Conservation (phyloP, 2,329 filamentous ascomycete genomes). For the Trichoderma gracile region DNA sequence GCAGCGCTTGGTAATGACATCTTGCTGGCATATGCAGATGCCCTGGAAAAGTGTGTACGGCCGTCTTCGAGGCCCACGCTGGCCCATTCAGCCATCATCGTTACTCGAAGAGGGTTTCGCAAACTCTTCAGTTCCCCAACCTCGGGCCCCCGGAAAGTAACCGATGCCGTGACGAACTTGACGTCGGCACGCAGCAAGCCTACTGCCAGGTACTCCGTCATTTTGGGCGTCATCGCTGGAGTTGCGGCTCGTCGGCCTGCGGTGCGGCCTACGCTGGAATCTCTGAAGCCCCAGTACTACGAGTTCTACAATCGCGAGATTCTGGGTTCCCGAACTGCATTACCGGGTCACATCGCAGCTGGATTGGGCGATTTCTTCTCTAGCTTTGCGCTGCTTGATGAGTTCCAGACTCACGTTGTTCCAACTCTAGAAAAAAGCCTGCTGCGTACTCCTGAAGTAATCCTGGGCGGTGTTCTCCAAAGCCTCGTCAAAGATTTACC, state of each 20-base stretch:
- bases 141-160: constrained; percentile 60
- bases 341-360: constrained; percentile 71
- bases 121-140: constrained; percentile 64
- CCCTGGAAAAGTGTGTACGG: constrained; percentile 75
- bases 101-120: constrained; percentile 78
- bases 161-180: constrained; percentile 64
- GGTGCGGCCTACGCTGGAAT: constrained; percentile 62
- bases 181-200: constrained; percentile 66
- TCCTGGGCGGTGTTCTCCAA: constrained; percentile 75
- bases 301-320: constrained; percentile 85
- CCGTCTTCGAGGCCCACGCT: constrained; percentile 64
- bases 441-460: constrained; percentile 84
- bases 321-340: constrained; percentile 70
- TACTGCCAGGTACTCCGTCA: constrained; percentile 68
- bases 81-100: constrained; percentile 70
- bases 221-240: constrained; percentile 84
- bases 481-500: constrained; percentile 72
- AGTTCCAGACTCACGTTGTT: constrained; percentile 73
- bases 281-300: constrained; percentile 70
- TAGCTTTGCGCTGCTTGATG: constrained; percentile 70
- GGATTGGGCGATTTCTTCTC: constrained; percentile 81
- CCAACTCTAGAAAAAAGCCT: constrained; percentile 86
- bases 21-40: constrained; percentile 67
- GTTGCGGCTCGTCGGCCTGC: constrained; percentile 73
- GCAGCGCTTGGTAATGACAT: constrained; percentile 65